These are phyloP conservation scores for Parascedosporium putredinis DNA, from an alignment of 2,329 filamentous ascomycete genomes.

Conservation along the genomic window DNA sequence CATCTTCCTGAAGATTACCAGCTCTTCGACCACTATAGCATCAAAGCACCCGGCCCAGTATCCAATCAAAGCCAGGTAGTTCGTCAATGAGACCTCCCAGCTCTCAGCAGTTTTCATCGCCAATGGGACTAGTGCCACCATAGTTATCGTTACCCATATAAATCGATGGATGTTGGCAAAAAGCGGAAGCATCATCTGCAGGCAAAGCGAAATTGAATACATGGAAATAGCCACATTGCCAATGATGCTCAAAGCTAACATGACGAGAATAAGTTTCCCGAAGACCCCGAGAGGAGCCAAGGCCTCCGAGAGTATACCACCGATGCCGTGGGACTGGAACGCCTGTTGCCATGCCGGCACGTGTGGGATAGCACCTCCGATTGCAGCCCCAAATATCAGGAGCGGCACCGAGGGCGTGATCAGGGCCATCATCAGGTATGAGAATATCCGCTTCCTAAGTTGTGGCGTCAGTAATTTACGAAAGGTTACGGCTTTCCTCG, in stretches of 20 bases:
- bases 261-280: conserved; percentile 26
- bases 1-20: conserved; percentile 30
- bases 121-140: conserved; percentile 30
- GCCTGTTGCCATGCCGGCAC: conserved; percentile 19
- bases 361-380: conserved; percentile 22
- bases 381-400: conserved; percentile 29
- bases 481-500: no score
- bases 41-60: conserved; percentile 37
- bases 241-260: conserved; percentile 24
- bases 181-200: conserved; percentile 31
- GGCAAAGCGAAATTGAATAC: conserved; percentile 27
- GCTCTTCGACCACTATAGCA: conserved; percentile 29
- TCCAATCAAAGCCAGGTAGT: conserved; percentile 33
- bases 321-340: conserved; percentile 19
- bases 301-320: conserved; percentile 22
- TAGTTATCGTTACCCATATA: conserved; percentile 28
- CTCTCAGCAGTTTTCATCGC: conserved; percentile 25
- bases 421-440: conserved; percentile 31
- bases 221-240: conserved; percentile 28
- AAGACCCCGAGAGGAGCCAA: conserved; percentile 20
- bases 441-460: conserved; percentile 26
- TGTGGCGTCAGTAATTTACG: no score
- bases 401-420: conserved; percentile 22
- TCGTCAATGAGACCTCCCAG: conserved; percentile 30
- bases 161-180: conserved; percentile 30